Base-by-base conservation (phyloP, 2,329 filamentous ascomycete genomes). In the Ascochyta rabiei region DNA sequence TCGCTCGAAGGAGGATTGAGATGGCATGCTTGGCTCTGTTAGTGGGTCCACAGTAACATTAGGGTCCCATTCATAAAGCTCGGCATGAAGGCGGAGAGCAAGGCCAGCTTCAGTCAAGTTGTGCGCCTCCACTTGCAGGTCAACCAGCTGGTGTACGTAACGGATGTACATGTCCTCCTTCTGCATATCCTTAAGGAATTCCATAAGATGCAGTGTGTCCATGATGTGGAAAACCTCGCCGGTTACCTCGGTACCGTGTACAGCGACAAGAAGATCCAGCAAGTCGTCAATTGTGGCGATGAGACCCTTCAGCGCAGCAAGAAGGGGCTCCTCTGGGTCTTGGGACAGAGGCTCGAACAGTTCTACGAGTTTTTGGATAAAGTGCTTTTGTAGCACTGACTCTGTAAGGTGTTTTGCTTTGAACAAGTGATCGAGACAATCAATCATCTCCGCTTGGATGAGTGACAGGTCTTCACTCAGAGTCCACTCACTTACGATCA, bases 401-500 rank as follows among this genome's bases (percentile, higher is more conserved):
- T 97, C 93, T 0, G 89, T 96, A 69, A 96, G 81, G 6, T 89
- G 87, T 76, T 93, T 95, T 7, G 88, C 85, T 76, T 97, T 96
- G 81, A 97, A 97, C 47, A 96, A 85, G 21, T 84, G 82, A 71
- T 99, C 95, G 48, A 99, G 79, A 62, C 90, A 96, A 68, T 97
- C 93, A 65, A 99, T 96, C 80, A 98, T 93, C 75, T 97, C 95
- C 2, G 92, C 95, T 75, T 98, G 93, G 46, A 99, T 90, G 42
- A 95, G 87, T 2, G 89, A 89, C 42, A 99, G 79, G 71, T 98
- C 93, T 71, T 96, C 90, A 71, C 92, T 97, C 60, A 99, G 77
- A 15, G 92, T 93, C 95, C 95, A 99, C 76, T 99, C 95, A 76
- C 93, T 96, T 63, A 98, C 88, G 67, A 99, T 96, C 95, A 99